Conservation (phyloP, 345 rosid genomes). For the Linum trigynum region DNA sequence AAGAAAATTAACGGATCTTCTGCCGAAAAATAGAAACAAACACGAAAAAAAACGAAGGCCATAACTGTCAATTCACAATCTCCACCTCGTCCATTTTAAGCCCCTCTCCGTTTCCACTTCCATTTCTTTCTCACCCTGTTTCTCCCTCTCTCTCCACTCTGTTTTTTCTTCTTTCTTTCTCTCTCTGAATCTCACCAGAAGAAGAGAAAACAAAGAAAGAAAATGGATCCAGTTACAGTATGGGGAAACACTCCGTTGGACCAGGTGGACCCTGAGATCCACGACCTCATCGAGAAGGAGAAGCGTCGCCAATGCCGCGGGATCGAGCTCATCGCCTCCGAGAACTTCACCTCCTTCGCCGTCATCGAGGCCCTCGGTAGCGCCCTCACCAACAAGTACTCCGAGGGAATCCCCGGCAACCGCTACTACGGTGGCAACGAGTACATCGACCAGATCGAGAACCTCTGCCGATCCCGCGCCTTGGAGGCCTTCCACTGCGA, state of each 20-base stretch:
- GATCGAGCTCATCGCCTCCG: constrained; percentile 3
- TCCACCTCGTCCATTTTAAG: too few relatives aligned
- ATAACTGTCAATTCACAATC: too few relatives aligned
- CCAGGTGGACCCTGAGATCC: not conserved
- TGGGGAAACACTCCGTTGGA: not conserved
- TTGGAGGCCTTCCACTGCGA: constrained; percentile 49
- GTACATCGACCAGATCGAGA: constrained; percentile 65
- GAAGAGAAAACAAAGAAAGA: not conserved
- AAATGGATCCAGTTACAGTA: not conserved
- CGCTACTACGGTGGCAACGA: not conserved
- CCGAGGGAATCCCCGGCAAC: constrained; percentile 5
- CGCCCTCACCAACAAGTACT: constrained; percentile 9
- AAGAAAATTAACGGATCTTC: too few relatives aligned
- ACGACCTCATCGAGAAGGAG: constrained; percentile 8
- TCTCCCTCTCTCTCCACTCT: too few relatives aligned
- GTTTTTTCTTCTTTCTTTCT: too few relatives aligned
- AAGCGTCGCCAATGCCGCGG: constrained; percentile 2
- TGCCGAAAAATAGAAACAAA: too few relatives aligned
- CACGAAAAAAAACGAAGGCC: too few relatives aligned
- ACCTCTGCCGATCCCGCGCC: constrained; percentile 56
- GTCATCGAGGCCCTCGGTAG: constrained; percentile 3
- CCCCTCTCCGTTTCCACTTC: too few relatives aligned
- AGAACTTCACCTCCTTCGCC: constrained; percentile 3
- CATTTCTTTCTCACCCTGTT: too few relatives aligned
- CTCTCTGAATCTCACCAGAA: not conserved